Conservation (phyloP, 1,284 basidiomycete species). For the Trametes polyzona region DNA sequence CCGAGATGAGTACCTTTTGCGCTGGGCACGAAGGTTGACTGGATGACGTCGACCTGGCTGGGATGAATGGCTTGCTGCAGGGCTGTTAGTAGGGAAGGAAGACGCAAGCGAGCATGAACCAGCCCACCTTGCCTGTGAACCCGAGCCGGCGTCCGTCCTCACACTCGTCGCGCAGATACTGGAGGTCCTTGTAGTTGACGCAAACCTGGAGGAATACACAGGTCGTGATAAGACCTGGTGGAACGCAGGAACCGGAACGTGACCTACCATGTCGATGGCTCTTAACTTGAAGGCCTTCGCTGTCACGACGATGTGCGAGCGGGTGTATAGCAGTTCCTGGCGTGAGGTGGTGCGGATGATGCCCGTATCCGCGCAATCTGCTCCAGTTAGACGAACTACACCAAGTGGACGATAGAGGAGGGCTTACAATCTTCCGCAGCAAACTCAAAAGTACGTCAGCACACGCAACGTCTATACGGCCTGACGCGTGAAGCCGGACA, state of each 20-base stretch:
- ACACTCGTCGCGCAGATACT: slow-evolving; percentile 76
- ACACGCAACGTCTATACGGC: too few species aligned
- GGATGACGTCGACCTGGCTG: slow-evolving; percentile 79
- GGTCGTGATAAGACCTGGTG: background rate
- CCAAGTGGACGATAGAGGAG: background rate
- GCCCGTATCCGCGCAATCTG: slow-evolving; percentile 86
- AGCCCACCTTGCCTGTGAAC: slow-evolving; percentile 81
- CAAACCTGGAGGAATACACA: slow-evolving; percentile 65
- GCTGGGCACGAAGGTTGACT: slow-evolving; percentile 80
- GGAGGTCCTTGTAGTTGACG: slow-evolving; percentile 83
- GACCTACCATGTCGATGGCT: slow-evolving; percentile 87
- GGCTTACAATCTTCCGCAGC: slow-evolving; percentile 87
- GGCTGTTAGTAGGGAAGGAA: background rate
- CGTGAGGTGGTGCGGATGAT: slow-evolving; percentile 80
- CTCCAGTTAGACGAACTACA: background rate
- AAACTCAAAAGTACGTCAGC: too few species aligned
- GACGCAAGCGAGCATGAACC: background rate
- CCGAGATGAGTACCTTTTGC: slow-evolving; percentile 55
- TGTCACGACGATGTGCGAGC: slow-evolving; percentile 83
- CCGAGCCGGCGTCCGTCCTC: slow-evolving; percentile 79
- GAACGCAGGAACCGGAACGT: background rate
- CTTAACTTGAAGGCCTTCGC: slow-evolving; percentile 86
- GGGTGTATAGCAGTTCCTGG: slow-evolving; percentile 81
- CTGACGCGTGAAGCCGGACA: too few species aligned
- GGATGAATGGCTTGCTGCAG: slow-evolving; percentile 94